These are phyloP conservation scores for Xylaria sp. DNA, from an alignment of 495 filamentous ascomycete species.

Conservation along the genomic window DNA sequence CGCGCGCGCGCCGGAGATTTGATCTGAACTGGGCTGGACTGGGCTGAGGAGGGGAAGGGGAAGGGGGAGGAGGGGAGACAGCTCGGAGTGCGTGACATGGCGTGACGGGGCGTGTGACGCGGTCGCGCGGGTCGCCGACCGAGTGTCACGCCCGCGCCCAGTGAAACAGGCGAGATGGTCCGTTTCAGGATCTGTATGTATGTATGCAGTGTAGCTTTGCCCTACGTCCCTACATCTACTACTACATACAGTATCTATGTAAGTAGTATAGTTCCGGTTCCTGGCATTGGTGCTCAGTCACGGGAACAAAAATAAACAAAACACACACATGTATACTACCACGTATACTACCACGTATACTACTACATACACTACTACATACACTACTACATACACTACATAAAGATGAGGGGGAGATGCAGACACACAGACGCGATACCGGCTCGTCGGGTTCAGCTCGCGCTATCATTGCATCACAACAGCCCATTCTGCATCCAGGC, in stretches of 20 bases:
- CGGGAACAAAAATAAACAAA: no score
- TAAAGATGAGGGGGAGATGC: no score
- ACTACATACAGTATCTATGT: no score
- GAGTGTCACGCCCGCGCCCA: no score
- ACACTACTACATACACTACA: no score
- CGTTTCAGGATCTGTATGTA: slow-evolving; percentile 7
- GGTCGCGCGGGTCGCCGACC: no score
- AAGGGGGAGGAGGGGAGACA: no score
- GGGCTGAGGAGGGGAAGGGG: no score
- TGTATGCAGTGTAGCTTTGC: neutral
- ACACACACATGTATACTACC: no score
- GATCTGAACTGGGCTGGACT: neutral
- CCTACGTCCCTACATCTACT: no score
- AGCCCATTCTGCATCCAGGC: neutral
- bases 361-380: no score
- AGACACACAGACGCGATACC: neutral
- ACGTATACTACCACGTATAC: no score
- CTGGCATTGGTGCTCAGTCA: neutral
- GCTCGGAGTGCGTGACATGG: neutral
- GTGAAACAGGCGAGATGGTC: neutral
- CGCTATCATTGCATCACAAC: neutral
- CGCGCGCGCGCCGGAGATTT: neutral
- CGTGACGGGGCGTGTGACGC: neutral
- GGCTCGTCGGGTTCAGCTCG: neutral
- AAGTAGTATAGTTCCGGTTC: neutral